Evolutionary conservation across 2,329 filamentous ascomycete genomes (phyloP).

Genomic region (Penicillium sp.): DNA sequence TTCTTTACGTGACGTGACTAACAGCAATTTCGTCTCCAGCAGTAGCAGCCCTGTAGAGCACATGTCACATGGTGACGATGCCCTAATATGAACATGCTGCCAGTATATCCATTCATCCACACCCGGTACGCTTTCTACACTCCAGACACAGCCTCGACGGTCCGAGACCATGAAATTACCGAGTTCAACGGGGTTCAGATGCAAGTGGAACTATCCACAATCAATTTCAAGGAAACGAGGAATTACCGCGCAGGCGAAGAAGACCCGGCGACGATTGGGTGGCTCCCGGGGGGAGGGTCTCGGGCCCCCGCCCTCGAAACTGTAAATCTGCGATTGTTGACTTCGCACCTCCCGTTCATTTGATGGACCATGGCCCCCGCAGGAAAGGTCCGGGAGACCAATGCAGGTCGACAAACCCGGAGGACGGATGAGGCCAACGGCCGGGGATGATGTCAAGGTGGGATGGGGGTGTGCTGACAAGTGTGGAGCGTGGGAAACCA

Average conservation of each 20-base stretch:
- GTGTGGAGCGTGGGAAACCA: too few relatives aligned
- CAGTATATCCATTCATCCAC: too few relatives aligned
- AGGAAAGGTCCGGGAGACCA: constrained; percentile 7
- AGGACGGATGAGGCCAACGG: constrained; percentile 2
- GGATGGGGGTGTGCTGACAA: too few relatives aligned
- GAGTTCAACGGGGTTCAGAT: neutral
- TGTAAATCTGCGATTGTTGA: constrained; percentile 18
- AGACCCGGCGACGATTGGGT: constrained; percentile 11
- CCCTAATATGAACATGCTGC: neutral
- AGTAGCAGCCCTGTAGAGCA: neutral
- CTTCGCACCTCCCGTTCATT: constrained; percentile 4
- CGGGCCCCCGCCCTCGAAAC: constrained; percentile 19
- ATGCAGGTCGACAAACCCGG: constrained; percentile 23
- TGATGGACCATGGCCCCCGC: constrained; percentile 9
- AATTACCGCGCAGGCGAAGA: constrained; percentile 13
- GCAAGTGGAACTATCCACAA: constrained; percentile 15
- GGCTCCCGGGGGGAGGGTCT: constrained; percentile 9
- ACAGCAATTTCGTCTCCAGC: neutral
- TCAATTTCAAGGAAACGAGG: constrained; percentile 22
- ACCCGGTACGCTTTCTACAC: too few relatives aligned
- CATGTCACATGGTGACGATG: neutral
- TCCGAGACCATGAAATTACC: neutral
- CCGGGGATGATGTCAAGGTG: constrained; percentile 17
- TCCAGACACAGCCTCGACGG: too few relatives aligned
- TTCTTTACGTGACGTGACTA: neutral